A percentile compares a stretch with the other conserved stretches of the same genome.
Evolutionary conservation across 1,284 basidiomycete species (phyloP).

Genomic region (Flammula alnicola): DNA sequence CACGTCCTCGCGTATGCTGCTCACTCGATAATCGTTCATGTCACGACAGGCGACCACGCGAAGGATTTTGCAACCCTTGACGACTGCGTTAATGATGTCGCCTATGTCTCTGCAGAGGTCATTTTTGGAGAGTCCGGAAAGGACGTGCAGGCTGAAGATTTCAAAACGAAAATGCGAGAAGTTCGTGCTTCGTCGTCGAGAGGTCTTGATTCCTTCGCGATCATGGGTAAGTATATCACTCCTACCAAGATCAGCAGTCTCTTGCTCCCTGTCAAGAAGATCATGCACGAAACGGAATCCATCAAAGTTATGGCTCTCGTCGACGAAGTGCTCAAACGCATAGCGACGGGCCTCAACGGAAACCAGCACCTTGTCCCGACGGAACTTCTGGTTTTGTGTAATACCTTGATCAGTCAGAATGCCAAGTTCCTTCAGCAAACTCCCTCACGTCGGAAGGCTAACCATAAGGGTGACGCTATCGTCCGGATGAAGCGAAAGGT

Average conservation of each 20-base stretch:
- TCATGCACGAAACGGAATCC: conserved; percentile 88
- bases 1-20: conserved; percentile 89
- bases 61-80: conserved; percentile 70
- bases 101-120: conserved; percentile 88
- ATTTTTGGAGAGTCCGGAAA: conserved; percentile 94
- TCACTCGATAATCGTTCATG: conserved; percentile 83
- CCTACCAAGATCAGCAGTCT: conserved; percentile 79
- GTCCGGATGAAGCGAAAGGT: conserved; percentile 82
- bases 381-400: conserved; percentile 84
- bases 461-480: conserved; percentile 62
- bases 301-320: conserved; percentile 84
- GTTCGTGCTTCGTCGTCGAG: conserved; percentile 81
- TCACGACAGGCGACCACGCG: conserved; percentile 67
- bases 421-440: conserved; percentile 77
- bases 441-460: conserved; percentile 45
- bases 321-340: conserved; percentile 87
- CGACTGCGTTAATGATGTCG: conserved; percentile 77
- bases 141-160: conserved; percentile 88
- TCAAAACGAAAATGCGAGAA: conserved; percentile 94
- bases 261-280: conserved; percentile 80
- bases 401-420: conserved; percentile 91
- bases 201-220: conserved; percentile 84
- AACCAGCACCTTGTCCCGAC: conserved; percentile 76
- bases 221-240: conserved; percentile 79
- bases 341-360: conserved; percentile 85